Evolutionary conservation across 2,329 filamentous ascomycete genomes (phyloP).

Genomic region (Sarocladium brachiariae): DNA sequence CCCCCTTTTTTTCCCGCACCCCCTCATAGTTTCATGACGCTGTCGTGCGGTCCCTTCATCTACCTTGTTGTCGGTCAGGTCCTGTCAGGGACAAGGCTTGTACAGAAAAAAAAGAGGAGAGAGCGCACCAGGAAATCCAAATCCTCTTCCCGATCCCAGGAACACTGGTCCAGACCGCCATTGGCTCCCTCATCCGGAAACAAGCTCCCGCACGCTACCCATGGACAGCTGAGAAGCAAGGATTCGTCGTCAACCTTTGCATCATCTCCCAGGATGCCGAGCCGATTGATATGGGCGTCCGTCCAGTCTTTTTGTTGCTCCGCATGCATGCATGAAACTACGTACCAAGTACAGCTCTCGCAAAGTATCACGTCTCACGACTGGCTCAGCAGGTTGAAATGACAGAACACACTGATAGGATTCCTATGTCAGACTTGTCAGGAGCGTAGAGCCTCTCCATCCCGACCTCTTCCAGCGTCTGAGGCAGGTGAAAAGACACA

Average conservation of each 20-base stretch:
- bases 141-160: neutral
- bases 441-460: neutral
- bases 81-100: conserved; percentile 3
- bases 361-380: neutral
- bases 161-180: neutral
- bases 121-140: too few relatives aligned
- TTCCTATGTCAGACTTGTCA: conserved; percentile 4
- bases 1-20: too few relatives aligned
- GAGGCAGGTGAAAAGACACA: neutral
- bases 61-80: neutral
- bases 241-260: neutral
- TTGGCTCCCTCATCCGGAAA: neutral
- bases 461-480: neutral
- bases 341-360: neutral
- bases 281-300: too few relatives aligned
- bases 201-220: neutral
- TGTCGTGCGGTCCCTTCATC: too few relatives aligned
- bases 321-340: neutral
- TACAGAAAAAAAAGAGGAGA: neutral
- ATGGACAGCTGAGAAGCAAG: neutral
- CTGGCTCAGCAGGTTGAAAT: too few relatives aligned
- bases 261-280: neutral
- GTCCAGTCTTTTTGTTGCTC: too few relatives aligned
- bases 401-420: neutral
- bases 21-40: conserved; percentile 3